phyloP scores from a whole-genome alignment of 108 stramenopile species.

The Discostella stelligeroides region DNA sequence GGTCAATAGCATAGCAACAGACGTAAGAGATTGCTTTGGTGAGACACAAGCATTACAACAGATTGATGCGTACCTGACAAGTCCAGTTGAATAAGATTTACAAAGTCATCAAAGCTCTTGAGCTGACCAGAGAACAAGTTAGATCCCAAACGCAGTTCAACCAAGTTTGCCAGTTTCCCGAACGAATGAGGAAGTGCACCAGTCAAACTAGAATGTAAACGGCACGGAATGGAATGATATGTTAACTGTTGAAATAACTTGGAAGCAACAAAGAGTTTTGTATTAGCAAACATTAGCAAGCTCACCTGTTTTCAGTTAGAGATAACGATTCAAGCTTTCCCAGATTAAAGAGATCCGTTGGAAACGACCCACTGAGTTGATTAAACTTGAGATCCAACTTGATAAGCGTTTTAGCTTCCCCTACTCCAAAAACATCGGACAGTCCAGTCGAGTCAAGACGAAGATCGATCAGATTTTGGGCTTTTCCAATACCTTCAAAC shows the following conservation, averaged over 20 bases:
- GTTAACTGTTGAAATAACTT: neutral
- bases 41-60: neutral
- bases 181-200: conserved; percentile 39
- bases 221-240: neutral
- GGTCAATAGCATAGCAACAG: conserved; percentile 16
- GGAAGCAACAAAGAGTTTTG: neutral
- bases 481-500: conserved; percentile 79
- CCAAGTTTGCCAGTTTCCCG: conserved; percentile 23
- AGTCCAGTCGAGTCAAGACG: conserved; percentile 79
- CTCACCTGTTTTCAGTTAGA: conserved; percentile 55
- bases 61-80: conserved; percentile 30
- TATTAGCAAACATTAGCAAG: conserved; percentile 3
- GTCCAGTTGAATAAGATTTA: conserved; percentile 36
- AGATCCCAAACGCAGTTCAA: conserved; percentile 46
- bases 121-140: conserved; percentile 46
- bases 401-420: conserved; percentile 54
- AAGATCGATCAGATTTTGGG: conserved; percentile 63
- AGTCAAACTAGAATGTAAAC: conserved; percentile 28
- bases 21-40: conserved; percentile 6
- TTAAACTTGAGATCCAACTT: conserved; percentile 86
- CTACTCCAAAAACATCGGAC: conserved; percentile 68
- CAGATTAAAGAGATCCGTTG: conserved; percentile 55
- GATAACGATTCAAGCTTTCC: conserved; percentile 57
- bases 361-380: conserved; percentile 61
- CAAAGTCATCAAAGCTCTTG: conserved; percentile 31